Evolutionary conservation across 2,329 filamentous ascomycete genomes (phyloP), one percentile per base, ranked within the genome.

Genomic region (Epichloe scottii): DNA sequence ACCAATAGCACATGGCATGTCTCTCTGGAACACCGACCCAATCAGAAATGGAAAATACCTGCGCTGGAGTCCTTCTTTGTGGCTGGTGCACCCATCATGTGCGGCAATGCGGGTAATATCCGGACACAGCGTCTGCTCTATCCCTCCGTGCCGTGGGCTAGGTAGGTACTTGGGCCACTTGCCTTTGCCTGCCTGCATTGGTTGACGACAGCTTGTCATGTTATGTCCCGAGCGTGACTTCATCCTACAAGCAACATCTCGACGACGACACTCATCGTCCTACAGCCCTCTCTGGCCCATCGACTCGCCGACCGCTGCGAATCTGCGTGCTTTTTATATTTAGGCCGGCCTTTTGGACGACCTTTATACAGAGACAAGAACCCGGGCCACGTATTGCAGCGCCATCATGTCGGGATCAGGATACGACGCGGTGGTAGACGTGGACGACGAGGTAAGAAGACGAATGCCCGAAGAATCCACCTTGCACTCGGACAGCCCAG

Each of bases 391-490:
- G 15, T 35, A 37, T 35, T 4, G 51, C 52, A 60, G 39, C 19
- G 38, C 64, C 63, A 73, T 60, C 51, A 90, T 90, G 86, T 80
- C 87, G 52, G 86, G 87, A 68, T 78, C 87, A 64, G 90, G 90
- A 60, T 98, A 98, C 69, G 93, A 98, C 74, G 93, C 95, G 55
- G 91, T 98, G 58, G 93, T 98, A 54, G 93, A 98, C 63, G 85
- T 97, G 51, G 93, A 98, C 67, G 88, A 93, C 63, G 93, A 97
- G 79, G 89, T 95, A 64, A 42, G 56, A 34, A 34, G 12, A 40
- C 7, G 12, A 12, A 23, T 19, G 33, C 42, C 41, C 23, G 17
- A n/a, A 11, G 14, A 23, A 15, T 37, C 21, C 7, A 14, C 17
- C 4, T 10, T 19, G 2, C 10, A 12, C 40, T n/a, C 8, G 8